Percentiles rank a stretch among this genome's conserved stretches.
phyloP scores from a whole-genome alignment of 139 green algal species.

The Haematococcus sp. region DNA sequence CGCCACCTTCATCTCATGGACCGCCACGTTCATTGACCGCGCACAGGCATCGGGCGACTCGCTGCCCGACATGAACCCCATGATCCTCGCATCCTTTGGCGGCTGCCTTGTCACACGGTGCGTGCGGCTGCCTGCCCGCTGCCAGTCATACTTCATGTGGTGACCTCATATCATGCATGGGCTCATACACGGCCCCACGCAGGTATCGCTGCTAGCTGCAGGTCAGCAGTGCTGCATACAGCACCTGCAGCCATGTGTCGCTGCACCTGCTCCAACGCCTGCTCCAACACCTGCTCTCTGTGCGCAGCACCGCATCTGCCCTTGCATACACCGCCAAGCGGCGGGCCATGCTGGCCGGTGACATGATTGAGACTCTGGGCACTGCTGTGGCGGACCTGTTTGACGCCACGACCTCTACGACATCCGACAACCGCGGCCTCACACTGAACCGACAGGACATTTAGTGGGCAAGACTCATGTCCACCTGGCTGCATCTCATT shows the following conservation, averaged over 20 bases:
- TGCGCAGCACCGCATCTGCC: conserved; percentile 18
- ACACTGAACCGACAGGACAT: too few relatives aligned
- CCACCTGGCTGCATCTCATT: too few relatives aligned
- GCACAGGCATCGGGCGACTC: conserved; percentile 8
- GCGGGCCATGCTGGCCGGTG: conserved; percentile 28
- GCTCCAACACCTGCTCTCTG: not conserved
- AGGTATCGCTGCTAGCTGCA: too few relatives aligned
- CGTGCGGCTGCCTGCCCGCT: not conserved
- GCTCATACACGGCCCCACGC: too few relatives aligned
- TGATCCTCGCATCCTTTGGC: conserved; percentile 39
- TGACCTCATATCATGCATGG: too few relatives aligned
- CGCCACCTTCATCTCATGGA: conserved; percentile 42
- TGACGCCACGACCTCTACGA: not conserved
- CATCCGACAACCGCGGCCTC: too few relatives aligned
- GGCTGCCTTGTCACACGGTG: conserved; percentile 28
- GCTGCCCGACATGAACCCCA: conserved; percentile 41
- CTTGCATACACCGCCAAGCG: conserved; percentile 19
- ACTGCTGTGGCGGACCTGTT: conserved; percentile 36
- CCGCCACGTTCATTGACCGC: conserved; percentile 22
- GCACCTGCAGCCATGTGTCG: too few relatives aligned
- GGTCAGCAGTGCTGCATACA: too few relatives aligned
- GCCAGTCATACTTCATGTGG: too few relatives aligned
- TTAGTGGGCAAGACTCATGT: too few relatives aligned
- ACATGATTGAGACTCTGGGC: conserved; percentile 38
- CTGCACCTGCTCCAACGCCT: not conserved